Percentiles rank a stretch among this genome's conserved stretches.
Conservation (phyloP, 495 filamentous ascomycete genomes). For the Neurospora sp. region DNA sequence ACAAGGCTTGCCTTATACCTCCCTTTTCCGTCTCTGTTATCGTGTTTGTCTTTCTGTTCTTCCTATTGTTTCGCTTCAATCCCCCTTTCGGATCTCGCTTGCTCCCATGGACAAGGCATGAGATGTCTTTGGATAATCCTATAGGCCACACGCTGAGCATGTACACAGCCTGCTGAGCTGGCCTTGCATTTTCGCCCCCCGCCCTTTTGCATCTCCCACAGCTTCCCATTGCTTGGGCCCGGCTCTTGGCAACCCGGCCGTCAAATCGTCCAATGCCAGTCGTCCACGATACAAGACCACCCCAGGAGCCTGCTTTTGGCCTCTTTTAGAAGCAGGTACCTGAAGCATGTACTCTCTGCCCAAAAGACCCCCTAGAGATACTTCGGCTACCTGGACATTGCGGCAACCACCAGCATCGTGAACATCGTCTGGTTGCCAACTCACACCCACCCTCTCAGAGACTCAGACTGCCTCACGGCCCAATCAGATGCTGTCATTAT, state of each 20-base stretch:
- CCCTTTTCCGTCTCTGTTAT: neutral
- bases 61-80: neutral
- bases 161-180: constrained; percentile 22
- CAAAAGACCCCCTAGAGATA: neutral
- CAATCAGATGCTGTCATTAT: neutral
- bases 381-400: neutral
- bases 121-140: neutral
- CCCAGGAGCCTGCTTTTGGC: constrained; percentile 1
- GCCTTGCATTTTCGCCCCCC: constrained; percentile 24
- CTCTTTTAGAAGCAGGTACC: neutral
- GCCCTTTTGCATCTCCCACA: constrained; percentile 6
- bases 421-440: constrained; percentile 18
- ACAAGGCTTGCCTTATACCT: neutral
- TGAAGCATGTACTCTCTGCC: neutral
- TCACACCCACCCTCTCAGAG: constrained; percentile 6
- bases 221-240: constrained; percentile 2
- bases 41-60: neutral
- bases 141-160: neutral
- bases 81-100: neutral
- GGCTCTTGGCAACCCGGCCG: constrained; percentile 14
- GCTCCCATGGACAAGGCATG: neutral
- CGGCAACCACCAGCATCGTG: constrained; percentile 9
- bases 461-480: neutral
- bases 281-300: constrained; percentile 22
- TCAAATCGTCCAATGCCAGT: constrained; percentile 16